A percentile compares a stretch with the other conserved stretches of the same genome.
Evolutionary conservation across 768 basidiomycete species (phyloP).

Genomic region (Naematelia aurantialba): DNA sequence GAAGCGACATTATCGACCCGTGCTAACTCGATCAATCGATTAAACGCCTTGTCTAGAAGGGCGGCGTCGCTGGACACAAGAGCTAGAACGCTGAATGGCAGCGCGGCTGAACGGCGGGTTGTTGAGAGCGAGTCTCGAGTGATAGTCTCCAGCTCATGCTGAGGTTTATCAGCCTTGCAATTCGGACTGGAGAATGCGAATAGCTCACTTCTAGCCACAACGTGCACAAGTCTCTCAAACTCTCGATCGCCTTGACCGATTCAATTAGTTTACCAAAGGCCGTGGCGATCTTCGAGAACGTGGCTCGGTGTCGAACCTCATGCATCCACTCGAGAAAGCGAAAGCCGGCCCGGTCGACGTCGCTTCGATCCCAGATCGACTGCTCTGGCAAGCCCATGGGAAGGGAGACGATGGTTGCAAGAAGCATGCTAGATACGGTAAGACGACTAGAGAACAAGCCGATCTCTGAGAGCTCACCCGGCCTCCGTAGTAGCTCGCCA

Average conservation of each 20-base stretch:
- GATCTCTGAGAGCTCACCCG: conserved; percentile 27
- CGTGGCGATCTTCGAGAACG: conserved; percentile 46
- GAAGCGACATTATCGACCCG: conserved; percentile 23
- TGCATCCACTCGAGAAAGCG: conserved; percentile 44
- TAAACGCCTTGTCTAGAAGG: conserved; percentile 33
- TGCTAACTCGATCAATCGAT: conserved; percentile 27
- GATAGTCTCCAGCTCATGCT: conserved; percentile 41
- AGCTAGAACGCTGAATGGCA: conserved; percentile 44
- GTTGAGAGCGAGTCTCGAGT: conserved; percentile 35
- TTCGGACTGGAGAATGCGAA: not conserved
- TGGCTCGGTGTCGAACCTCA: conserved; percentile 48
- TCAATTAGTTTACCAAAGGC: conserved; percentile 38
- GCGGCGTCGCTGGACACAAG: conserved; percentile 29
- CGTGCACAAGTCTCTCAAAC: conserved; percentile 18
- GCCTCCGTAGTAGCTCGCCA: conserved; percentile 49
- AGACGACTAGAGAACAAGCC: not conserved
- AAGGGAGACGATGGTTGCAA: conserved; percentile 25
- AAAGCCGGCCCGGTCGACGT: conserved; percentile 29
- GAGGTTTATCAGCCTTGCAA: conserved; percentile 4
- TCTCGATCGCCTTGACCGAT: conserved; percentile 12
- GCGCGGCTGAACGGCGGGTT: conserved; percentile 45
- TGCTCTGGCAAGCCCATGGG: conserved; percentile 18
- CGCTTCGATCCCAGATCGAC: conserved; percentile 24
- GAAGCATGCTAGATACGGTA: conserved; percentile 22
- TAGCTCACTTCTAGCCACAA: conserved; percentile 39